These are phyloP conservation scores for Heritiera littoralis DNA, from an alignment of 345 rosid genomes.

Conservation along the genomic window DNA sequence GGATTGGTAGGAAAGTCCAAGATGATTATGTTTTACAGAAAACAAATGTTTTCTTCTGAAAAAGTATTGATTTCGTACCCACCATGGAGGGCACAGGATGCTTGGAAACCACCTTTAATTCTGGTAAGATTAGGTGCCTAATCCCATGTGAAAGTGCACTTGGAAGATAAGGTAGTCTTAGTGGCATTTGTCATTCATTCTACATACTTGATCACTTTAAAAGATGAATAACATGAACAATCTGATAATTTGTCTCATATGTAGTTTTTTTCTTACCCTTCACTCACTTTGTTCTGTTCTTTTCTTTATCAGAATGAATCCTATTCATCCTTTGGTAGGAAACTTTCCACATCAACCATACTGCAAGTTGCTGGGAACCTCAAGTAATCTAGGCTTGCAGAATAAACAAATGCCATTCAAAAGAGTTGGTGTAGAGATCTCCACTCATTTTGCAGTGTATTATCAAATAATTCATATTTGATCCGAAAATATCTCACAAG, in stretches of 20 bases:
- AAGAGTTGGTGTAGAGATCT: too few species aligned
- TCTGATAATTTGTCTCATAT: neutral
- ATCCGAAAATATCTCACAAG: too few species aligned
- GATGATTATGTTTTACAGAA: conserved; percentile 20
- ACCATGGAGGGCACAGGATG: conserved; percentile 26
- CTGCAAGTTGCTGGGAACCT: conserved; percentile 9
- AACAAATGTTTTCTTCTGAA: neutral
- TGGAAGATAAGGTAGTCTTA: conserved; percentile 33
- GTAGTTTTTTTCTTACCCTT: neutral
- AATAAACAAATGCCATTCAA: neutral
- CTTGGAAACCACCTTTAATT: conserved; percentile 30
- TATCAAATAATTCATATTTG: too few species aligned
- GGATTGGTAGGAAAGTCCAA: conserved; percentile 27
- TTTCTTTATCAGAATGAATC: conserved; percentile 12
- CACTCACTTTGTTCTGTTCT: neutral
- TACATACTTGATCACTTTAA: neutral
- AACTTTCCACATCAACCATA: conserved; percentile 10
- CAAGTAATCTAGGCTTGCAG: neutral
- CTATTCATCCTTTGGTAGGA: conserved; percentile 10
- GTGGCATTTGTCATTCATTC: conserved; percentile 34
- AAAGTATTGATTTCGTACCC: conserved; percentile 29
- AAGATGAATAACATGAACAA: conserved; percentile 4
- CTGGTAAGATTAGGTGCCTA: conserved; percentile 37
- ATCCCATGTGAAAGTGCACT: conserved; percentile 28
- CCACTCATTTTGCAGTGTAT: too few species aligned